A percentile compares a stretch with the other conserved stretches of the same genome.
These are phyloP conservation scores for Zizania palustris DNA, from an alignment of 202 grass and related monocot genomes.

Conservation along the genomic window DNA sequence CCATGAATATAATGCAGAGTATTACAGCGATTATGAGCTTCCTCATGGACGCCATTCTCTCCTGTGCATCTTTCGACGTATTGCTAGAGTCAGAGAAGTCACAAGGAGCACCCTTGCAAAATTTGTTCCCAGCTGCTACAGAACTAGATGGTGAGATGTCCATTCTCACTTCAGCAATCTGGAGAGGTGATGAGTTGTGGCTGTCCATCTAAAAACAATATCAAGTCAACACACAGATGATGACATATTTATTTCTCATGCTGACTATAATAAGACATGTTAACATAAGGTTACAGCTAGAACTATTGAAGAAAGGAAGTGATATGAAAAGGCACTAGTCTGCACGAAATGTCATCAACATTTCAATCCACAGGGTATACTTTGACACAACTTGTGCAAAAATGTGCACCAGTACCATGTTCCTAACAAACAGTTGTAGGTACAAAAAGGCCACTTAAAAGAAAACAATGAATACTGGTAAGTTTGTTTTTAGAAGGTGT, in stretches of 20 bases:
- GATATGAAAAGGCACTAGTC: not conserved
- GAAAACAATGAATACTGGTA: not conserved
- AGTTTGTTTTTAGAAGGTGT: not conserved
- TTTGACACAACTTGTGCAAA: conserved; percentile 6
- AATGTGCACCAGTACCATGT: not conserved
- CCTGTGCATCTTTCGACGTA: conserved; percentile 63
- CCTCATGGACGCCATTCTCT: conserved; percentile 76
- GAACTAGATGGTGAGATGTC: conserved; percentile 55
- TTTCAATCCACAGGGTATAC: not conserved
- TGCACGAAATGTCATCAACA: not conserved
- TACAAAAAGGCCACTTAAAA: conserved; percentile 8
- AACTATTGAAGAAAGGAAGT: conserved; percentile 20
- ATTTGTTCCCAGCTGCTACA: conserved; percentile 59
- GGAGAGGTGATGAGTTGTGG: conserved; percentile 34
- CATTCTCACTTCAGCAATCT: conserved; percentile 72
- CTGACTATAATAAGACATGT: not conserved
- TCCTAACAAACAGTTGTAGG: not conserved
- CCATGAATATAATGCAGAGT: conserved; percentile 89
- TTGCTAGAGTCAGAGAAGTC: conserved; percentile 64
- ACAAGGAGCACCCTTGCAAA: conserved; percentile 67
- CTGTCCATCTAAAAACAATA: conserved; percentile 61
- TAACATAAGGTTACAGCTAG: not conserved
- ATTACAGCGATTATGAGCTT: conserved; percentile 83
- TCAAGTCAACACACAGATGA: conserved; percentile 18
- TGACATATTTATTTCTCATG: conserved; percentile 20